Conservation (phyloP, 2,329 filamentous ascomycete genomes). For the Diatrype stigma region DNA sequence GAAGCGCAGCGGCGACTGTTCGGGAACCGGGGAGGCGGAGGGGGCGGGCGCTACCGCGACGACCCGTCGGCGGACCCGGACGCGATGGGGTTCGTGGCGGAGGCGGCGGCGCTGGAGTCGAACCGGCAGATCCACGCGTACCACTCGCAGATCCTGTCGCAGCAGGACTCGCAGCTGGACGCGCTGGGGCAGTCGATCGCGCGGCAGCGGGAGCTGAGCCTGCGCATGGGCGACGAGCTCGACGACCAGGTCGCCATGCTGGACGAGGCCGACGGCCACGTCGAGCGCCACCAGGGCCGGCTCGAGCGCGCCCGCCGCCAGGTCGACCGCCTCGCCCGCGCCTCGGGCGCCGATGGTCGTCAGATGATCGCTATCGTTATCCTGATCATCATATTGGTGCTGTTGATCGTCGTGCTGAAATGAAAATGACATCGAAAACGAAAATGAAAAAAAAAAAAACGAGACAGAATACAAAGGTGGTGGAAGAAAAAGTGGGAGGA, state of each 20-base stretch:
- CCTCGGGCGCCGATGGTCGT: constrained; percentile 80
- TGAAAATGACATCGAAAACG: constrained; percentile 28
- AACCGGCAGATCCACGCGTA: constrained; percentile 87
- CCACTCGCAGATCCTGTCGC: constrained; percentile 73
- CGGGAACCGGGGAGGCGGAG: constrained; percentile 23
- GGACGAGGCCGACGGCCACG: constrained; percentile 80
- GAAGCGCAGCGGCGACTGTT: constrained; percentile 39
- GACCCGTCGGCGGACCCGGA: constrained; percentile 54
- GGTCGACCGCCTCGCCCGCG: constrained; percentile 63
- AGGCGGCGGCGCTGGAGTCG: constrained; percentile 57
- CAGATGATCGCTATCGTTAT: constrained; percentile 79
- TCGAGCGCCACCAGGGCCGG: constrained; percentile 74
- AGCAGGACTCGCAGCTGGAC: constrained; percentile 94
- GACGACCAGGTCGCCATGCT: constrained; percentile 85
- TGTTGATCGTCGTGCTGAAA: constrained; percentile 80
- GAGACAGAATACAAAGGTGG: no score
- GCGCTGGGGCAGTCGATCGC: constrained; percentile 79
- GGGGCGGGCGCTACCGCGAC: constrained; percentile 57
- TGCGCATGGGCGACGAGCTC: constrained; percentile 94
- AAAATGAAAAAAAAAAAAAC: no score
- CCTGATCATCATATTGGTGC: constrained; percentile 74
- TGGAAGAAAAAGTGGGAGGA: no score
- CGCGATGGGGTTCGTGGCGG: constrained; percentile 53
- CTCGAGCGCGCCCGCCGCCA: constrained; percentile 71
- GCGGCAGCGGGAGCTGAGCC: constrained; percentile 85